Conservation (phyloP, 805 yeast genomes). For the Metschnikowia koreensis region DNA sequence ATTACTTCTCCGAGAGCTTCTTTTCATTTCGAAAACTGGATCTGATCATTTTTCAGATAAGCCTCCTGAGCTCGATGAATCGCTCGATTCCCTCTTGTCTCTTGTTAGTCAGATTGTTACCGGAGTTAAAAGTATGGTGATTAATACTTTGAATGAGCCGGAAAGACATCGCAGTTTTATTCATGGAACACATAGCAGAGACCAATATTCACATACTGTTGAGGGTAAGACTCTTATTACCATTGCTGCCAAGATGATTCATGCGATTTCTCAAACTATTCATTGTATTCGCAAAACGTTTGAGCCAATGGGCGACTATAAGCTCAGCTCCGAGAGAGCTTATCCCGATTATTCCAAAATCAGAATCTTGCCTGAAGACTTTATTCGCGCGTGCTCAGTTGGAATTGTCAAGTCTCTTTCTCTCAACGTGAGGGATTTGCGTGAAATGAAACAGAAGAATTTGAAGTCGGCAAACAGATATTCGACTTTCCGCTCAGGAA, state of each 20-base stretch:
- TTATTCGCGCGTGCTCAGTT: conserved; percentile 58
- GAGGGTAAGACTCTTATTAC: conserved; percentile 68
- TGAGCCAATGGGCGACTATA: conserved; percentile 64
- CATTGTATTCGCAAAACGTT: conserved; percentile 51
- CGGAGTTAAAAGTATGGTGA: conserved; percentile 61
- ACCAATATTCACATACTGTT: conserved; percentile 52
- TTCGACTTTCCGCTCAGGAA: conserved; percentile 51
- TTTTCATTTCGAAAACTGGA: conserved; percentile 55
- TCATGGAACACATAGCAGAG: conserved; percentile 7
- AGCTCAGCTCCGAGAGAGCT: conserved; percentile 54
- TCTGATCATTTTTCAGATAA: conserved; percentile 38
- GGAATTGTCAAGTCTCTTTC: conserved; percentile 50
- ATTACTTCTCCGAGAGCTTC: conserved; percentile 58
- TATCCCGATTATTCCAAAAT: conserved; percentile 64
- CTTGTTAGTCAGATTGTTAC: conserved; percentile 64
- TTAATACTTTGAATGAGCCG: conserved; percentile 47
- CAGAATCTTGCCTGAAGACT: conserved; percentile 57
- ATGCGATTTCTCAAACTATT: conserved; percentile 49
- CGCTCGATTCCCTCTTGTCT: conserved; percentile 57
- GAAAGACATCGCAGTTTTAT: conserved; percentile 30
- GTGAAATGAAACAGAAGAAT: conserved; percentile 22
- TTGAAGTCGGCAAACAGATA: conserved; percentile 36
- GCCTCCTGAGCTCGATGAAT: conserved; percentile 43
- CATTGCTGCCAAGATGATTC: conserved; percentile 59
- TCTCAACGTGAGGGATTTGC: conserved; percentile 24